Base-by-base conservation (phyloP, 371 early-diverging fungal genomes). In the Apophysomyces ossiformis region DNA sequence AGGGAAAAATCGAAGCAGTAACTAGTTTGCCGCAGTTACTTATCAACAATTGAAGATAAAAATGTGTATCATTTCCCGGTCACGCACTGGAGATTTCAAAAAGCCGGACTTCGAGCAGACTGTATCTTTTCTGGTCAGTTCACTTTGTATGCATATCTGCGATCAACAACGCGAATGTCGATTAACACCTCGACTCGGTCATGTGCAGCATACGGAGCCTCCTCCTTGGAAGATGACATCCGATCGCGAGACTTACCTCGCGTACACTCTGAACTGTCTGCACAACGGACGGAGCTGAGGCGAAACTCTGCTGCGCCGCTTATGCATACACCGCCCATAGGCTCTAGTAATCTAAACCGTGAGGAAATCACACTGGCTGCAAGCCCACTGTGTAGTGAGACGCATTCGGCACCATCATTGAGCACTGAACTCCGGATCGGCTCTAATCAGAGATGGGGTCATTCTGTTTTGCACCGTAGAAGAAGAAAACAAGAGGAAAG, bases 271-370 rank as follows among this genome's bases (percentile, higher is more conserved):
- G 44, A 38, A 37, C 11, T 9, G 11, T 38, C 65, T 61, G 61
- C 60, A 65, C 54, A 58, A 44, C 61, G 56, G 43, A 18, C 56
- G 18, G 61, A 61, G 61, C 61, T 43, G 18, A 68, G 81, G 67
- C 45, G 82, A 63, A 75, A 77, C 64, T 82, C 82, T n/a, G 59
- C 82, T 69, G 78, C 79, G 63, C 82, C 82, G 61, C 76, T 82
- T 47, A 74, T 82, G 46, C 69, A 71, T 57, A 70, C 76, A 39
- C 76, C 76, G 18, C 76, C 78, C 6, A 66, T 74, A 43, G 47
- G 60, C 38, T 32, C 47, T 21, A 43, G 46, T 21, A 13, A 57
- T 13, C 16, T 36, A 39, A 36, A 13, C 13, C 46, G 46, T 18
- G n/a, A 45, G 13, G 46, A 45, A n/a, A 45, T 45, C 16, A 45